A percentile compares a stretch with the other conserved stretches of the same genome.
phyloP scores from a whole-genome alignment of 345 rosid species.

The Kandelia obovata region DNA sequence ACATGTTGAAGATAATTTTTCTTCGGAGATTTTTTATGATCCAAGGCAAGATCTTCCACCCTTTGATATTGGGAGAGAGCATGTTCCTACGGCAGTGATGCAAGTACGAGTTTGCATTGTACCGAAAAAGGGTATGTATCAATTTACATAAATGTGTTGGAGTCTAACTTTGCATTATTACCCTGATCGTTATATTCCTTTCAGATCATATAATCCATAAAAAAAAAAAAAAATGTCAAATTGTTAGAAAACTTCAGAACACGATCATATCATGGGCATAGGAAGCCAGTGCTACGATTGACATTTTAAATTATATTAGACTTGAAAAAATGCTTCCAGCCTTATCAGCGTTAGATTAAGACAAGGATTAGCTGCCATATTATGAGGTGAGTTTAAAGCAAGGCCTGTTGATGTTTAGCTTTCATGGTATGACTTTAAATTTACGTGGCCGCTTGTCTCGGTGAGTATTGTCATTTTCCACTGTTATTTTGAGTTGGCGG shows the following conservation, averaged over 20 bases:
- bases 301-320: not conserved
- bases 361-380: not conserved
- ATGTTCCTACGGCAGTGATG: too few relatives aligned
- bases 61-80: not conserved
- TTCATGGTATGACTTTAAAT: not conserved
- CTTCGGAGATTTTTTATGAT: not conserved
- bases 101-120: too few relatives aligned
- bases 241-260: too few relatives aligned
- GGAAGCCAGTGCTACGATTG: not conserved
- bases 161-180: not conserved
- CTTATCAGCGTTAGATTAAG: constrained; percentile 2
- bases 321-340: not conserved
- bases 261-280: too few relatives aligned
- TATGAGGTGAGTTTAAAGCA: constrained; percentile 12
- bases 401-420: not conserved
- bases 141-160: too few relatives aligned
- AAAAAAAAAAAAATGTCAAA: too few relatives aligned
- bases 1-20: constrained; percentile 5
- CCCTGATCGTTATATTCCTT: too few relatives aligned
- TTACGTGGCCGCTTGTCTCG: not conserved
- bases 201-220: too few relatives aligned
- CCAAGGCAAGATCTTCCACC: not conserved
- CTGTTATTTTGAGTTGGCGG: constrained; percentile 12
- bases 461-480: not conserved
- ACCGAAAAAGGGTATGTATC: too few relatives aligned